Evolutionary conservation across 306 rosid genomes (phyloP), one percentile per base, ranked within the genome.

Genomic region (Trifolium fragiferum): DNA sequence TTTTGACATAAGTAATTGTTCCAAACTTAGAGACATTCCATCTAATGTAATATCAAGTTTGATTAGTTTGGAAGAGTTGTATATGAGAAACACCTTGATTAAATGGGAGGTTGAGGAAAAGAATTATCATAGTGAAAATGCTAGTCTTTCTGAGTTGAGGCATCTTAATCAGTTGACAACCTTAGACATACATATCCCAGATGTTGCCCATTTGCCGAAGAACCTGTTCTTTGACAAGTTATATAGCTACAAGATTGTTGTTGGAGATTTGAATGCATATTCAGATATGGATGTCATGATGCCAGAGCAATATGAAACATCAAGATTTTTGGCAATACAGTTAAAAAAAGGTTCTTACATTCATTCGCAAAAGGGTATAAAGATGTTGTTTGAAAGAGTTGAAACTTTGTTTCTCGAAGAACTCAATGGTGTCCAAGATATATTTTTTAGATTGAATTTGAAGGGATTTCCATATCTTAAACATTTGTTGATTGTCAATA

Each of bases 401-500:
- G 80, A 85, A 69, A 58, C 44, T 32, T 76, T 87, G 77, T 21
- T 71, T 6, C 6, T 85, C 30, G 81, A 73, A 70, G 86, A 80
- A 19, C 49, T 62, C 27, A 59, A 38, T 79, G 76, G 61, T 19
- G 78, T 66, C 9, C 37, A 69, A 9, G 68, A 65, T 68, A 44
- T 66, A 21, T 41, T 87, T 14, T n/a, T 3, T 20, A 54, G 67
- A 19, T 38, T 85, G 37, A 76, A 41, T 43, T 6, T 46, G 5
- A 75, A 78, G 8, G 81, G 77, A 37, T 80, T 68, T 82, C 86
- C 77, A 6, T 4, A 75, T 13, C 10, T 84, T 50, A 84, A 80
- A 47, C 75, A 75, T 63, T 69, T 84, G 27, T 68, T 49, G 10
- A 61, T 87, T 11, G 21, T 72, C 58, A 72, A 69, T 21, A 82